A percentile compares a stretch with the other conserved stretches of the same genome.
Conservation (phyloP, 371 early-diverging fungal species). For the Dichotomocladium elegans region DNA sequence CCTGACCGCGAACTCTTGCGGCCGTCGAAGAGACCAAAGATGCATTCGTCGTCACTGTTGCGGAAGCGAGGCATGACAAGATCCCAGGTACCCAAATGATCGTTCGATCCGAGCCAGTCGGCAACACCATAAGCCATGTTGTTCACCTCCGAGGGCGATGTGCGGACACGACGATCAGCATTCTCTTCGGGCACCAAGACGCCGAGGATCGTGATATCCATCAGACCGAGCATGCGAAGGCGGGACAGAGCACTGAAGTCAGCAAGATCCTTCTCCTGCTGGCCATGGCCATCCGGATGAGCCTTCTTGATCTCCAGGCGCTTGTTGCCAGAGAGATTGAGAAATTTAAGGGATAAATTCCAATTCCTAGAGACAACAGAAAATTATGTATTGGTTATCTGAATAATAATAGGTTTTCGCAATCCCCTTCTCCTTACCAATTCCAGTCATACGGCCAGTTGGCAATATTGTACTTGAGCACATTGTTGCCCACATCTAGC, state of each 20-base stretch:
- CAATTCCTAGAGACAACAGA: conserved; percentile 77
- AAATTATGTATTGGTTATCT: not conserved
- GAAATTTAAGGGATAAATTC: conserved; percentile 83
- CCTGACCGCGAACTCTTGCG: conserved; percentile 55
- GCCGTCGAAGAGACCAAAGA: conserved; percentile 88
- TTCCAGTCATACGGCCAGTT: conserved; percentile 98
- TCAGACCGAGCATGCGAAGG: conserved; percentile 77
- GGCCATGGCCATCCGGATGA: conserved; percentile 35
- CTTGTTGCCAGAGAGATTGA: conserved; percentile 90
- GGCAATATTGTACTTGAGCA: conserved; percentile 86
- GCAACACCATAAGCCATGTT: conserved; percentile 86
- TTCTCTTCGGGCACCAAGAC: conserved; percentile 82
- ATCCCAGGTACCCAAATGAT: conserved; percentile 72
- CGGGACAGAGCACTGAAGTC: conserved; percentile 74
- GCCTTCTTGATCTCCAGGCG: conserved; percentile 80
- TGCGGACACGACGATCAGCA: conserved; percentile 77
- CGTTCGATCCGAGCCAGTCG: conserved; percentile 70
- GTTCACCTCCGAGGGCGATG: conserved; percentile 75
- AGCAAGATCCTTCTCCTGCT: conserved; percentile 57
- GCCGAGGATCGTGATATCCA: conserved; percentile 82
- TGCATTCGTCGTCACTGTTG: conserved; percentile 73
- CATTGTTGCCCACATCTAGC: conserved; percentile 85
- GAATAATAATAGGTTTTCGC: not conserved
- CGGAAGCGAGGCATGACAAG: conserved; percentile 77
- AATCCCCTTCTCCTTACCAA: conserved; percentile 60